Evolutionary conservation across 2,329 filamentous ascomycete genomes (phyloP).

Genomic region (Endothia cerciana): DNA sequence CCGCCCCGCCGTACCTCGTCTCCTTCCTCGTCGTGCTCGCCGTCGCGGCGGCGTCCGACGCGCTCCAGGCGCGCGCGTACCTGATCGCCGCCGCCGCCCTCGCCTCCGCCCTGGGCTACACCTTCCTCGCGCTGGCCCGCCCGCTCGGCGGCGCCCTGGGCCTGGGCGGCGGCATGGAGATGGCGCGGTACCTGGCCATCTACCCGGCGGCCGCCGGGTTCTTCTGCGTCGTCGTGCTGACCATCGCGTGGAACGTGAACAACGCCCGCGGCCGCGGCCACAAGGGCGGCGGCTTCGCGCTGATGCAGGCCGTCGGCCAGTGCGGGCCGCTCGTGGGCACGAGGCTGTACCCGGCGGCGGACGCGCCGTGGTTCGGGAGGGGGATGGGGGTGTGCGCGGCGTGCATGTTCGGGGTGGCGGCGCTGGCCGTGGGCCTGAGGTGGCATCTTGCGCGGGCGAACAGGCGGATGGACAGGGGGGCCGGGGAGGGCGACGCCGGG

Average conservation of each 20-base stretch:
- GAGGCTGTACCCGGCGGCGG: conserved; percentile 62
- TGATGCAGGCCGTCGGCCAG: conserved; percentile 82
- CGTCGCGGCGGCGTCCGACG: conserved; percentile 75
- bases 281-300: conserved; percentile 76
- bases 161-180: conserved; percentile 32
- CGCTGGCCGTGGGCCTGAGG: conserved; percentile 58
- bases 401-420: conserved; percentile 65
- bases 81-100: conserved; percentile 73
- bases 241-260: conserved; percentile 88
- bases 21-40: conserved; percentile 73
- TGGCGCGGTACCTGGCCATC: conserved; percentile 71
- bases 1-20: conserved; percentile 79
- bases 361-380: conserved; percentile 63
- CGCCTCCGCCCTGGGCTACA: conserved; percentile 63
- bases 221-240: conserved; percentile 81
- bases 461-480: conserved; percentile 44
- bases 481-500: conserved; percentile 40
- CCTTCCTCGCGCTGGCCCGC: conserved; percentile 64
- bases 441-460: conserved; percentile 58
- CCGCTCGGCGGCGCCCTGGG: conserved; percentile 52
- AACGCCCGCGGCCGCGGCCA: conserved; percentile 68
- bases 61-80: conserved; percentile 60
- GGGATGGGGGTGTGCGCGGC: conserved; percentile 67
- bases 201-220: conserved; percentile 82
- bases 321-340: conserved; percentile 75